These are phyloP conservation scores for Barnettozyma hawaiiensis DNA, from an alignment of 1,139 yeast species.

Conservation along the genomic window DNA sequence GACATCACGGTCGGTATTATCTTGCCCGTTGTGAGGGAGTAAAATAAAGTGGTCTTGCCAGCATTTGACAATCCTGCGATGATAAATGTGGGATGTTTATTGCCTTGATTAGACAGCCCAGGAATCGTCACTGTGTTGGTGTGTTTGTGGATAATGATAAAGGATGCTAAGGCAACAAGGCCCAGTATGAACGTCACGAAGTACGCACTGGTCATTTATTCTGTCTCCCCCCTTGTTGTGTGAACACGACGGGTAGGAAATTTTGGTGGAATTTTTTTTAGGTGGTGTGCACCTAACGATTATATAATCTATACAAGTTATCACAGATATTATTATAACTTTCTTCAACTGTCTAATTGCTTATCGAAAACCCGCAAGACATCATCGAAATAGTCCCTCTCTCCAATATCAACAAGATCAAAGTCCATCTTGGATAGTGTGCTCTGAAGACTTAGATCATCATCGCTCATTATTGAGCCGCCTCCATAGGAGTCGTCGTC, in stretches of 20 bases:
- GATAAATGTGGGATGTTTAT: constrained; percentile 51
- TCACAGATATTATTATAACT: too few species aligned
- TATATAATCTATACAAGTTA: too few species aligned
- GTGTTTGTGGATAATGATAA: constrained; percentile 24
- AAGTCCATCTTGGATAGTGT: constrained; percentile 3
- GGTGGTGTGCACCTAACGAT: too few species aligned
- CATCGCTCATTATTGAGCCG: too few species aligned
- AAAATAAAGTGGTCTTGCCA: constrained; percentile 73
- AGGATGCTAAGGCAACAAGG: constrained; percentile 21
- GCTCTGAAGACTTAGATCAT: background rate
- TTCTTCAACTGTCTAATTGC: background rate
- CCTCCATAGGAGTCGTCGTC: too few species aligned
- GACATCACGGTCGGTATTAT: constrained; percentile 40
- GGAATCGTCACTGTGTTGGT: constrained; percentile 23
- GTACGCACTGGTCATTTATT: constrained; percentile 5
- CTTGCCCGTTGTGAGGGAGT: constrained; percentile 22
- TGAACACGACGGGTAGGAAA: background rate
- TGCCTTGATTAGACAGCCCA: constrained; percentile 21
- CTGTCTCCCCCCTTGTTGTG: background rate
- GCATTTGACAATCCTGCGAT: constrained; percentile 66
- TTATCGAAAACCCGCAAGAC: constrained; percentile 15
- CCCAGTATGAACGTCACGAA: constrained; percentile 22
- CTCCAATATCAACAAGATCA: constrained; percentile 5
- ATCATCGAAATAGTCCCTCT: constrained; percentile 17
- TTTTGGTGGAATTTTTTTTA: background rate